Evolutionary conservation across 345 rosid genomes (phyloP).

Genomic region (Syzygium oleosum): DNA sequence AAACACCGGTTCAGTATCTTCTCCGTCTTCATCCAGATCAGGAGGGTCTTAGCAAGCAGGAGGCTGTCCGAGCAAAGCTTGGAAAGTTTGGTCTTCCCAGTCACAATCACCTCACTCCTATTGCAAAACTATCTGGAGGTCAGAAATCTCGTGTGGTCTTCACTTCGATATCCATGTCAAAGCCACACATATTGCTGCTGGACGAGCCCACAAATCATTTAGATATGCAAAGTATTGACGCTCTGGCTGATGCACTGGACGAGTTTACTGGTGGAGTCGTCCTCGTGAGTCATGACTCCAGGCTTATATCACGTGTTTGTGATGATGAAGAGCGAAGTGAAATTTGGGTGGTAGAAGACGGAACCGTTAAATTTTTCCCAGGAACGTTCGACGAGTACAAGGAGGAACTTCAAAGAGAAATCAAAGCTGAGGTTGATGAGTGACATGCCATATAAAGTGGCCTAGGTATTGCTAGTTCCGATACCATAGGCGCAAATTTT

Average conservation of each 20-base stretch:
- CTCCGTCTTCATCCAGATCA: conserved; percentile 94
- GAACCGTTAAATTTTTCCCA: conserved; percentile 46
- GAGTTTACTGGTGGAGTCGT: conserved; percentile 92
- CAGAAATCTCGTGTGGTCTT: conserved; percentile 92
- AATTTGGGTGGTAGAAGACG: conserved; percentile 90
- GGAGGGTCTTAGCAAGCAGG: conserved; percentile 93
- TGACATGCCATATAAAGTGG: background rate
- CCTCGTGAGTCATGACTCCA: conserved; percentile 87
- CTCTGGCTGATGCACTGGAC: conserved; percentile 84
- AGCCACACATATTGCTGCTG: conserved; percentile 76
- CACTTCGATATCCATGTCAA: conserved; percentile 90
- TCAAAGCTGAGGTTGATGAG: conserved; percentile 64
- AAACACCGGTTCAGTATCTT: conserved; percentile 91
- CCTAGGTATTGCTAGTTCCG: background rate
- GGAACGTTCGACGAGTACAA: conserved; percentile 84
- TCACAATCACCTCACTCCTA: conserved; percentile 86
- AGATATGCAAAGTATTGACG: conserved; percentile 97
- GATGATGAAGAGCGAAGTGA: conserved; percentile 81
- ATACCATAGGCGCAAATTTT: background rate
- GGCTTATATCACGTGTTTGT: conserved; percentile 84
- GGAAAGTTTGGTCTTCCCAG: conserved; percentile 93
- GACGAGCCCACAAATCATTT: conserved; percentile 97
- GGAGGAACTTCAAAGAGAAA: conserved; percentile 72
- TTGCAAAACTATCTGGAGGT: conserved; percentile 83
- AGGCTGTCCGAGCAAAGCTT: conserved; percentile 90